Evolutionary conservation across 768 basidiomycete genomes (phyloP), one percentile per base, ranked within the genome.

Genomic region (Rhodotorula kratochvilovae): DNA sequence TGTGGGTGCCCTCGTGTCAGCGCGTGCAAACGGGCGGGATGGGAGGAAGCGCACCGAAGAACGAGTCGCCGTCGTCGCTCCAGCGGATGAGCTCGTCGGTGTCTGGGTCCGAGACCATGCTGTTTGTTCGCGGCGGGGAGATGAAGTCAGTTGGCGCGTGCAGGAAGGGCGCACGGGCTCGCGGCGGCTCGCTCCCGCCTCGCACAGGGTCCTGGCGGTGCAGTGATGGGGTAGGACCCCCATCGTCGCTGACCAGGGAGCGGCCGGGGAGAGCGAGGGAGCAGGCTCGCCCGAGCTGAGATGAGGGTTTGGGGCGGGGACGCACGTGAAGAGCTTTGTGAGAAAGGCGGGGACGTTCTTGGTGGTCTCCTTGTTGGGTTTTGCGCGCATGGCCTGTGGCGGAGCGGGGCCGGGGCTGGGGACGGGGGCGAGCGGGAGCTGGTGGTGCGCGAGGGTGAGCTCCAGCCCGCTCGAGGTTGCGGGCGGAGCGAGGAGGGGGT

Each of bases 321-420:
- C 88, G 74, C 66, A 94, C 92, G 89, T 89, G 81, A 89, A 94
- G 45, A 97, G 85, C 81, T 97, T 97, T 81, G 93, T 91, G 23
- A 96, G 84, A 79, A 96, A 96, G 0, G 90, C 89, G 6, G 93
- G 92, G 1, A 89, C 85, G 46, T 78, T 39, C 78, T 66, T 27
- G 79, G 77, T 23, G 25, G 83, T 82, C n/a, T 82, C 81, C 79
- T 80, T 84, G 80, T 80, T 84, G 46, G 84, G 76, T 68, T 82
- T 81, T 4, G 66, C 50, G 25, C 61, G 56, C 2, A 53, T 17
- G 23, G 56, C 21, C 23, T 39, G 36, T 4, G 56, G 29, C 19
- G 33, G 58, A n/a, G 2, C 5, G 61, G 7, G 23, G 39, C 39
- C 48, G 58, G 25, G 33, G 39, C n/a, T 23, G 27, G 19, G 27